Conservation (phyloP, 2,329 filamentous ascomycete species). For the Monosporascus cannonballus region DNA sequence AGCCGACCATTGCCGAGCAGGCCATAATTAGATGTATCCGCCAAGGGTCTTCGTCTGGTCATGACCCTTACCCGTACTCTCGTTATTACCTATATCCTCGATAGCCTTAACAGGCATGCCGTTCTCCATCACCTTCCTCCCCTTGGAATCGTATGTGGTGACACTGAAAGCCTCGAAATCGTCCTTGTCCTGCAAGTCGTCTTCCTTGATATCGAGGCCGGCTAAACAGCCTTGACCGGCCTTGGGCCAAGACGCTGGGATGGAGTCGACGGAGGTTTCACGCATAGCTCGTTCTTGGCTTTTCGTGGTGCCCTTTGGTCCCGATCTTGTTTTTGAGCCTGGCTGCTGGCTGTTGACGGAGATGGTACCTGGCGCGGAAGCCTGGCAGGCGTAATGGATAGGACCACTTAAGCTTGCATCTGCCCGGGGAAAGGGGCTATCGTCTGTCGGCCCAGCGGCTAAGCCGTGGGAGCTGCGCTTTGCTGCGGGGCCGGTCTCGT, state of each 20-base stretch:
- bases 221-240: constrained; percentile 23
- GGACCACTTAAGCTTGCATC: constrained; percentile 26
- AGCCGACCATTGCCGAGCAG: no score
- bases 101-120: constrained; percentile 19
- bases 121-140: constrained; percentile 24
- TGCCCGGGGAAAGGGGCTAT: constrained; percentile 25
- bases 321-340: constrained; percentile 2
- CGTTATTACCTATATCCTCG: neutral
- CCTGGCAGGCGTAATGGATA: constrained; percentile 27
- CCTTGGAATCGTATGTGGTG: constrained; percentile 25
- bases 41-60: neutral
- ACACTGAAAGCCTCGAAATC: constrained; percentile 31
- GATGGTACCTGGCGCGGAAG: constrained; percentile 9
- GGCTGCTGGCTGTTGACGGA: constrained; percentile 4
- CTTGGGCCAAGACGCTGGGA: constrained; percentile 25
- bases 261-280: constrained; percentile 22
- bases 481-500: constrained; percentile 22
- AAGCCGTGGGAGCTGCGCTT: constrained; percentile 21
- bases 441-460: constrained; percentile 18
- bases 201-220: constrained; percentile 21
- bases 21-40: neutral
- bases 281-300: constrained; percentile 9
- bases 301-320: neutral
- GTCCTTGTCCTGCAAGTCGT: constrained; percentile 23
- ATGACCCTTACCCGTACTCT: neutral